Percentiles rank a stretch among this genome's conserved stretches.
Conservation (phyloP, 306 rosid species). For the Trifolium repens region DNA sequence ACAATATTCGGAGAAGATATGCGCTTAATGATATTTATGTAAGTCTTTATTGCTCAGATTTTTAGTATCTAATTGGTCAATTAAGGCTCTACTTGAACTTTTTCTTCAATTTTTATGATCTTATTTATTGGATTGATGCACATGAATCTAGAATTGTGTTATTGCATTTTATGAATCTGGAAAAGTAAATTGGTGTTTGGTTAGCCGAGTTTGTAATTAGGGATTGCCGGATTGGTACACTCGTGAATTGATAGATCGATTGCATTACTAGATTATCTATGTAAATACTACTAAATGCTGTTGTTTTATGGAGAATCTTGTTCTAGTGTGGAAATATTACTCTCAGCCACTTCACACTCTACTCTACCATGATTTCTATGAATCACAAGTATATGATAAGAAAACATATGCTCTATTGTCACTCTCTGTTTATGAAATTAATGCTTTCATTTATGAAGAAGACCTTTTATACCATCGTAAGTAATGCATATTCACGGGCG, state of each 20-base stretch:
- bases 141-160: constrained; percentile 1
- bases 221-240: background rate
- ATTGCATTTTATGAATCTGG: constrained; percentile 15
- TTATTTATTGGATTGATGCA: background rate
- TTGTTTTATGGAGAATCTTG: background rate
- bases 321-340: background rate
- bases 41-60: constrained; percentile 40
- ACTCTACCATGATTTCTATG: background rate
- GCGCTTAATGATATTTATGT: constrained; percentile 92
- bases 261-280: background rate
- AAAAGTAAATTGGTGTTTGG: background rate
- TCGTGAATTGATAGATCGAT: background rate
- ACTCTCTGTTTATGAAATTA: constrained; percentile 23
- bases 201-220: background rate
- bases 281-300: background rate
- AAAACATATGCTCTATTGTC: constrained; percentile 4
- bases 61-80: background rate
- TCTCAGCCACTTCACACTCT: background rate
- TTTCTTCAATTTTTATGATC: constrained; percentile 5
- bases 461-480: background rate
- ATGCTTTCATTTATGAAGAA: constrained; percentile 12
- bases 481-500: background rate
- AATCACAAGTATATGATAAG: background rate
- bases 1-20: constrained; percentile 88
- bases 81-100: constrained; percentile 12